These are phyloP conservation scores for Salvia sclarea DNA, from an alignment of 305 asterid species.

Conservation along the genomic window DNA sequence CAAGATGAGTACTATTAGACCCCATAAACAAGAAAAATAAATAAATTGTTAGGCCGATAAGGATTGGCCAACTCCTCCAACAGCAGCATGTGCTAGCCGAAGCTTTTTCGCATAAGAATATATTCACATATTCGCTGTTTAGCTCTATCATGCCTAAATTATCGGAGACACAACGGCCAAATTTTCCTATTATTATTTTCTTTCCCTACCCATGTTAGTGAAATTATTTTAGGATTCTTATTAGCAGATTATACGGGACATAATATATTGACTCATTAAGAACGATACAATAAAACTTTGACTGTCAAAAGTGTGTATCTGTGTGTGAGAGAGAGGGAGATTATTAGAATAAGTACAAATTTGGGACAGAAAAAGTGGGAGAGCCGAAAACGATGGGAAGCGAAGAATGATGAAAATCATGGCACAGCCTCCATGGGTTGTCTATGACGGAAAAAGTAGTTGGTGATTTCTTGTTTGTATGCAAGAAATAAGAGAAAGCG, in stretches of 20 bases:
- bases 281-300: conserved; percentile 15
- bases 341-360: conserved; percentile 17
- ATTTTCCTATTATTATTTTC: background rate
- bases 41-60: conserved; percentile 19
- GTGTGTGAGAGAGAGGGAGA: background rate
- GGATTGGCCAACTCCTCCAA: conserved; percentile 25
- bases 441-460: conserved; percentile 17
- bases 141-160: conserved; percentile 18
- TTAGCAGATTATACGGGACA: conserved; percentile 26
- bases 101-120: conserved; percentile 24
- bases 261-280: background rate
- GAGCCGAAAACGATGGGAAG: conserved; percentile 17
- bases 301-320: conserved; percentile 6
- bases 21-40: background rate
- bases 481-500: conserved; percentile 11
- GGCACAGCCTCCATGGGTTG: conserved; percentile 32
- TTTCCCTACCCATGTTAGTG: conserved; percentile 18
- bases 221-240: conserved; percentile 20
- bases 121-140: background rate
- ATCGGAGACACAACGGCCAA: conserved; percentile 14
- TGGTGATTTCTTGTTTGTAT: conserved; percentile 19
- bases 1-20: background rate
- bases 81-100: conserved; percentile 36
- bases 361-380: conserved; percentile 17
- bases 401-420: conserved; percentile 31